Base-by-base conservation (phyloP, 441 rosid species). In the Sinapis alba region DNA sequence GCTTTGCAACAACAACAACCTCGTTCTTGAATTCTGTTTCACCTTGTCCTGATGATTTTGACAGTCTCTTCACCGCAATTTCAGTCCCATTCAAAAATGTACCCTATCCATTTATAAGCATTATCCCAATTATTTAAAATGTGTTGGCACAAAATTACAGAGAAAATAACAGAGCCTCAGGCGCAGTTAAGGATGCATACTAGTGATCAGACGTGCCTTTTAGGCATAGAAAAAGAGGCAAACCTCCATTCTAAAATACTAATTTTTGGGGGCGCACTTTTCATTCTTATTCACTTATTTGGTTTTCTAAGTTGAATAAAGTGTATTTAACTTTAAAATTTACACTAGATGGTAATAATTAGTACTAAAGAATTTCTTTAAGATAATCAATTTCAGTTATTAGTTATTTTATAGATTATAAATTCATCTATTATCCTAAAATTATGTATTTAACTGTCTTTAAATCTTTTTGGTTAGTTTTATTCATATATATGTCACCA, bases 21-120 rank as follows among this genome's bases (percentile, higher is more conserved):
- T 89, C 94, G 18, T 84, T 89, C 77, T 84, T 86, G 57, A 89
- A 89, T 78, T 89, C 91, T 6, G 7, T 1, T 1, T 80, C 82
- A 41, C 91, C 94, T 75, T 87, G 86, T 38, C 80, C 77, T 12
- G 91, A 89, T 57, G 50, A 57, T 53, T n/a, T 65, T 0, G 85
- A 81, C 4, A 89, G 75, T 73, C 85, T 84, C 63, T 89, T 89
- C 34, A 87, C 88, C 0, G 93, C 91, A 43, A 86, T 59, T 36
- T 79, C 74, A 62, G 75, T 72, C 18, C 88, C 86, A 66, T 51
- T 63, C 2, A 36, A 26, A 62, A 88, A 82, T 9, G 3, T 47
- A 6, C 91, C 93, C 90, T 88, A 41, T n/a, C n/a, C n/a, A 43
- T 62, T 62, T 57, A 0, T 50, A 47, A 62, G 15, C 61, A 38